Evolutionary conservation across 495 filamentous ascomycete species (phyloP).

Genomic region (Hypoxylon subgilvum): DNA sequence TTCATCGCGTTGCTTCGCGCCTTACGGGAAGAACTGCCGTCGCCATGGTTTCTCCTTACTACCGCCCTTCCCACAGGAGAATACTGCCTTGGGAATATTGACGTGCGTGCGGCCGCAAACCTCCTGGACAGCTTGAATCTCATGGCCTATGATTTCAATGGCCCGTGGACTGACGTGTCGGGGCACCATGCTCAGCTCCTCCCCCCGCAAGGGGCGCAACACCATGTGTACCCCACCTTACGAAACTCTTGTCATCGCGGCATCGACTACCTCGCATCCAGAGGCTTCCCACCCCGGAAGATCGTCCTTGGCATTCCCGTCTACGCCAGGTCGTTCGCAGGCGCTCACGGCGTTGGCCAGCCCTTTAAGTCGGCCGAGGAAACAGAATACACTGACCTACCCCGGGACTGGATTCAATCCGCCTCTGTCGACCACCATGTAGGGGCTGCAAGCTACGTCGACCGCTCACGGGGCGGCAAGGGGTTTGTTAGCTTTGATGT

Average conservation of each 20-base stretch:
- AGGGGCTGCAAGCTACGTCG: conserved; percentile 65
- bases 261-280: conserved; percentile 63
- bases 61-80: conserved; percentile 75
- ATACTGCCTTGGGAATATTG: conserved; percentile 75
- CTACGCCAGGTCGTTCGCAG: conserved; percentile 77
- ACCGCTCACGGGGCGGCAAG: conserved; percentile 37
- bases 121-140: conserved; percentile 76
- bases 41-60: conserved; percentile 67
- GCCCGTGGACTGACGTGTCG: conserved; percentile 68
- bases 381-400: conserved; percentile 68
- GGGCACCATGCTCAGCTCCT: conserved; percentile 79
- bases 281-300: conserved; percentile 67
- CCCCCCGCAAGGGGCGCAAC: conserved; percentile 46
- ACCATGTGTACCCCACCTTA: conserved; percentile 41
- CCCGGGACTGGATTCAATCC: conserved; percentile 60
- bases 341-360: conserved; percentile 64
- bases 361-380: conserved; percentile 59
- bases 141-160: conserved; percentile 86
- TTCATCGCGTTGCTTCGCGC: conserved; percentile 69
- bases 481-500: conserved; percentile 83
- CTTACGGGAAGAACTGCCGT: conserved; percentile 65
- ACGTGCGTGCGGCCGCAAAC: conserved; percentile 61
- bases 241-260: conserved; percentile 64
- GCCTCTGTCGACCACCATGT: conserved; percentile 57
- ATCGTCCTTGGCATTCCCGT: conserved; percentile 75